A percentile compares a stretch with the other conserved stretches of the same genome.
Conservation (phyloP, 208 protist genomes). For the Trypanosoma cruzi region DNA sequence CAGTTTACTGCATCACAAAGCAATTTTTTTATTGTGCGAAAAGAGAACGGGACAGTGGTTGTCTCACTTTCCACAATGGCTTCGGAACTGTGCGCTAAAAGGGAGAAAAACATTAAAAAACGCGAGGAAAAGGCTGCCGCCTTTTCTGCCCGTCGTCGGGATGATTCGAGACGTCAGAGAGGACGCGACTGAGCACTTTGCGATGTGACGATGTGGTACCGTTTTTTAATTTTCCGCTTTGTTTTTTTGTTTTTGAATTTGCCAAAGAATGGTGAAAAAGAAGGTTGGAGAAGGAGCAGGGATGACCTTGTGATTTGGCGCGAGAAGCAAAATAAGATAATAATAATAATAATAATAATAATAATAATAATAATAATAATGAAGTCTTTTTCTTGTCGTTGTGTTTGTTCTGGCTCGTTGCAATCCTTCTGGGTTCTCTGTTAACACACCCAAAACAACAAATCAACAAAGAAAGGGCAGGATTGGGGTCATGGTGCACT, state of each 20-base stretch:
- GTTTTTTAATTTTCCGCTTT: slow-evolving; percentile 10
- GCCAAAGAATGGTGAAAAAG: neutral
- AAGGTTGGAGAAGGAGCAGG: neutral
- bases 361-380: too few relatives aligned
- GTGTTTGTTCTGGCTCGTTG: too few relatives aligned
- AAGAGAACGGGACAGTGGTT: slow-evolving; percentile 61
- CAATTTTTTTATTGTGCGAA: slow-evolving; percentile 78
- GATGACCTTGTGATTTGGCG: neutral
- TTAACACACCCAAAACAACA: slow-evolving; percentile 1
- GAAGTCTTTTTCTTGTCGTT: too few relatives aligned
- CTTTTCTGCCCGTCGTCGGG: slow-evolving; percentile 26
- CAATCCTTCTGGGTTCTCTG: too few relatives aligned
- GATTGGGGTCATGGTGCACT: slow-evolving; percentile 70
- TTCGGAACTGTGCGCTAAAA: slow-evolving; percentile 36
- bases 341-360: too few relatives aligned
- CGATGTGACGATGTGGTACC: neutral
- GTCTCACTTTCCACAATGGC: slow-evolving; percentile 66
- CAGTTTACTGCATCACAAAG: slow-evolving; percentile 52
- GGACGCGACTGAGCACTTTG: neutral
- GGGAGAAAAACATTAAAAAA: slow-evolving; percentile 40
- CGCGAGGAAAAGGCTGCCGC: slow-evolving; percentile 34
- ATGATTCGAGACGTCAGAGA: slow-evolving; percentile 25
- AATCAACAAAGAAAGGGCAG: slow-evolving; percentile 10
- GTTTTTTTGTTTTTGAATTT: slow-evolving; percentile 6
- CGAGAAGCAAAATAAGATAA: too few relatives aligned